Conservation (phyloP, 164 flowering plant genomes). For the Berberis thunbergii region DNA sequence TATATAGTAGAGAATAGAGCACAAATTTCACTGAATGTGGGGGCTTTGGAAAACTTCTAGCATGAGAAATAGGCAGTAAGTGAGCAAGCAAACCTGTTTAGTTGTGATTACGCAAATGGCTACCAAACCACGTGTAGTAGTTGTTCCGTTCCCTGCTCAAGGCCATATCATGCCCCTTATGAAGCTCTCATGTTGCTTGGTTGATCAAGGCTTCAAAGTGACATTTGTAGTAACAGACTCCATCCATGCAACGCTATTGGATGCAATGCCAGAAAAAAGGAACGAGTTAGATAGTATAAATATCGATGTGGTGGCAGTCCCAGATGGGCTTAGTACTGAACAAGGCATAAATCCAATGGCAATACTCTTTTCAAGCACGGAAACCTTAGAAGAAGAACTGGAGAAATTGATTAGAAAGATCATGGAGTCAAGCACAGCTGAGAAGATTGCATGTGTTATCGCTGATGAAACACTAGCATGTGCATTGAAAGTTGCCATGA, state of each 20-base stretch:
- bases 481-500: constrained; percentile 8
- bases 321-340: constrained; percentile 12
- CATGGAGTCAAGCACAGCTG: not conserved
- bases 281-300: not conserved
- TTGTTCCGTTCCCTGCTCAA: constrained; percentile 9
- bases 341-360: constrained; percentile 3
- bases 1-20: not conserved
- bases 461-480: constrained; percentile 9
- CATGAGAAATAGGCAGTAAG: not conserved
- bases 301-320: constrained; percentile 6
- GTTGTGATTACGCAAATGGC: not conserved
- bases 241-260: constrained; percentile 9
- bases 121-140: not conserved
- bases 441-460: constrained; percentile 8
- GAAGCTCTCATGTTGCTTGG: constrained; percentile 18
- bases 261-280: not conserved
- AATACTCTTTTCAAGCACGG: not conserved
- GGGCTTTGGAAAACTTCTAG: not conserved
- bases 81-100: not conserved
- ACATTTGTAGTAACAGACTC: constrained; percentile 24
- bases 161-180: constrained; percentile 26
- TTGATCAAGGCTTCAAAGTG: constrained; percentile 18
- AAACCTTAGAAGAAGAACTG: not conserved
- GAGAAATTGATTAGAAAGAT: constrained; percentile 12
- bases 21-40: not conserved